Evolutionary conservation across 306 rosid species (phyloP), one percentile per base, ranked within the genome.

Genomic region (Castanea crenata): DNA sequence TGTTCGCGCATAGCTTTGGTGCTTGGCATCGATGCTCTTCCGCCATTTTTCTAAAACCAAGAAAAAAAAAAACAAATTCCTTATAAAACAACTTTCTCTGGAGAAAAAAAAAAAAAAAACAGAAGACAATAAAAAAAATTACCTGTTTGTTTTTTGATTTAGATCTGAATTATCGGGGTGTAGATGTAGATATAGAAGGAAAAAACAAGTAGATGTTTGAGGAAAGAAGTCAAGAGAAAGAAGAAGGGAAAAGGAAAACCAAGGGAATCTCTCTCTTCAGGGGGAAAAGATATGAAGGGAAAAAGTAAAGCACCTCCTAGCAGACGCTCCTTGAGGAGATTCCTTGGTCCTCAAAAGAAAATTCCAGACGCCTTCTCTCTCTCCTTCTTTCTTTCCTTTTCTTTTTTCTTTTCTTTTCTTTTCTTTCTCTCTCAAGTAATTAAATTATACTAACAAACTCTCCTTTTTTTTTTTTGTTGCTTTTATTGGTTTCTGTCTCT

Each of bases 11-110:
- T 1, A 93, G 89, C 54, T 83, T 85, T 11, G 86, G 97, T 16
- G 94, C 89, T 78, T 90, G 98, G 80, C 94, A 93, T 79, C 93
- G 51, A 79, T 88, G 98, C 76, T 93, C 97, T 87, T 91, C 98
- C 27, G 97, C 98, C 98, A 93, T 93, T 5, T 52, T 52, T 44
- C 23, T 71, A 41, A 7, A 38, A 38, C 59, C 49, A 54, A 16
- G 11, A 59, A 55, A 20, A 71, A 2, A 68, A 32, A 4, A 31
- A 76, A 59, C 4, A 8, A 61, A 21, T 10, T 4, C 6, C 25
- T 23, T 2, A 11, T 13, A 59, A 59, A 19, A 7, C 44, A 52
- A 67, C 3, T 49, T 49, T 1, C 54, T 49, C 54, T 2, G 46
- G 27, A 25, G 27, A 25, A 25, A 25, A 8, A 2, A 8, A 2